These are phyloP conservation scores for Neurospora sp. DNA, from an alignment of 495 filamentous ascomycete genomes.

Conservation along the genomic window DNA sequence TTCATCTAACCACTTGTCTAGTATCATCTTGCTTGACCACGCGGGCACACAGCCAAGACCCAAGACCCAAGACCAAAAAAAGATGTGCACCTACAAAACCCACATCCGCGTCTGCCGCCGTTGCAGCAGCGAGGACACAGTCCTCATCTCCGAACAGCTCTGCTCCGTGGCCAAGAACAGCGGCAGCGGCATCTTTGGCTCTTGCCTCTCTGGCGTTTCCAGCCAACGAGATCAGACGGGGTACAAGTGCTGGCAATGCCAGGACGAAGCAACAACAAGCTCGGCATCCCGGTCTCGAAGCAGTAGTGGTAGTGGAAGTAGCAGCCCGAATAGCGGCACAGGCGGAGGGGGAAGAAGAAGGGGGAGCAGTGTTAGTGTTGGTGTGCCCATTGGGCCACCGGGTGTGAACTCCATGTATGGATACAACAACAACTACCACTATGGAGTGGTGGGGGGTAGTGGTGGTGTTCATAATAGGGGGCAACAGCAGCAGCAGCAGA, in stretches of 20 bases:
- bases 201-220: constrained; percentile 24
- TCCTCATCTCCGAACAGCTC: constrained; percentile 33
- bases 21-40: background rate
- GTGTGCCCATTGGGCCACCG: background rate
- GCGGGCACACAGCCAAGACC: too few relatives aligned
- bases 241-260: constrained; percentile 33
- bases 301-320: background rate
- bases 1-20: background rate
- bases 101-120: constrained; percentile 29
- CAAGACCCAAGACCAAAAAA: background rate
- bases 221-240: constrained; percentile 19
- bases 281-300: background rate
- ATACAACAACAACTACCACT: background rate
- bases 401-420: background rate
- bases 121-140: constrained; percentile 29
- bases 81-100: constrained; percentile 34
- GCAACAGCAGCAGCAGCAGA: background rate
- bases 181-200: constrained; percentile 29
- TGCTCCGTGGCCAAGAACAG: constrained; percentile 22
- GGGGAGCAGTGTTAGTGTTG: background rate
- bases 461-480: background rate
- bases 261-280: constrained; percentile 10
- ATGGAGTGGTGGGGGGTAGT: background rate
- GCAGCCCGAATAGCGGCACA: background rate
- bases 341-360: background rate